Evolutionary conservation across 2,329 filamentous ascomycete genomes (phyloP).

Genomic region (Bipolaris bicolor): DNA sequence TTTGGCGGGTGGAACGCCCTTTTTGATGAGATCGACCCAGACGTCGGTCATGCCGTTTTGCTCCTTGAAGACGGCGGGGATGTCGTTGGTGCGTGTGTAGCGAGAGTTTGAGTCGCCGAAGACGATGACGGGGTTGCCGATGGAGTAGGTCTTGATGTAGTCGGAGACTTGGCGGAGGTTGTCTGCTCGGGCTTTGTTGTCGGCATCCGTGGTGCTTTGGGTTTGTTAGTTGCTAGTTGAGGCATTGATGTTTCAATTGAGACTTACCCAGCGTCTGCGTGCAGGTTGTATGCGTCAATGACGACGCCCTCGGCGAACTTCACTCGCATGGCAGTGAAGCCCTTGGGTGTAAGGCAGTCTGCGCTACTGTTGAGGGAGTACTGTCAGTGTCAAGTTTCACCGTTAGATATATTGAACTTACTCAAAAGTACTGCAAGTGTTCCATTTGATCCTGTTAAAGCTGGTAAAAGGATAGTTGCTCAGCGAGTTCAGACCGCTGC

Average conservation of each 20-base stretch:
- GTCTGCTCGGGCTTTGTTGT: conserved; percentile 62
- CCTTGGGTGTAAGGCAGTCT: conserved; percentile 73
- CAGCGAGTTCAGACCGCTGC: conserved; percentile 69
- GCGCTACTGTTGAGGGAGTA: conserved; percentile 46
- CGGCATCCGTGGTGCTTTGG: conserved; percentile 54
- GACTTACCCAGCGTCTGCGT: conserved; percentile 66
- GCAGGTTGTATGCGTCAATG: conserved; percentile 70
- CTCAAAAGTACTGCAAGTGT: conserved; percentile 58
- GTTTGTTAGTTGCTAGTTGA: neutral
- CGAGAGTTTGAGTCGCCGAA: conserved; percentile 70
- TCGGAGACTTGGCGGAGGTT: conserved; percentile 66
- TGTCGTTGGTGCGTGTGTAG: conserved; percentile 64
- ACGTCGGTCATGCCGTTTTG: conserved; percentile 62
- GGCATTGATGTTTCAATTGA: too few species aligned
- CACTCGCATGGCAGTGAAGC: conserved; percentile 70
- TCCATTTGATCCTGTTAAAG: conserved; percentile 65
- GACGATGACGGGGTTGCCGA: conserved; percentile 67
- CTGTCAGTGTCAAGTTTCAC: neutral
- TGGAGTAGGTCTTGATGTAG: conserved; percentile 63
- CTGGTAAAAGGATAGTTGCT: conserved; percentile 64
- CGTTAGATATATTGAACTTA: conserved; percentile 7
- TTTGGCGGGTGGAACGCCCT: conserved; percentile 25
- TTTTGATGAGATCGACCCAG: conserved; percentile 62
- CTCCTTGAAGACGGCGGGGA: conserved; percentile 57
- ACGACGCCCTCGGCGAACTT: conserved; percentile 60